These are phyloP conservation scores for Colletotrichum tabaci DNA, from an alignment of 2,329 filamentous ascomycete species.

Conservation along the genomic window DNA sequence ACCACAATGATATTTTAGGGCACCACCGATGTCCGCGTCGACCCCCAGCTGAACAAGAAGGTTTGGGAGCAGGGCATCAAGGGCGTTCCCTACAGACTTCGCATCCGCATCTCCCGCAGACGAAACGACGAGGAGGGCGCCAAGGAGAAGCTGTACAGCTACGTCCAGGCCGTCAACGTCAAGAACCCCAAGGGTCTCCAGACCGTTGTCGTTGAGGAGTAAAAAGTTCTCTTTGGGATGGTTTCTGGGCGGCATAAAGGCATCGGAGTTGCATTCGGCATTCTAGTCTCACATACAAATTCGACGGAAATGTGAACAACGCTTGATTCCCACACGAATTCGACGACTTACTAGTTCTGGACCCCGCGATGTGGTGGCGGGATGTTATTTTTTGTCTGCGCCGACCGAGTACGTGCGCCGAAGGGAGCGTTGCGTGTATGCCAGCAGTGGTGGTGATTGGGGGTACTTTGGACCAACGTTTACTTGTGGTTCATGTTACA, in stretches of 20 bases:
- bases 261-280: conserved; percentile 63
- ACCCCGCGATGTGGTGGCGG: conserved; percentile 30
- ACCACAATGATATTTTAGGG: conserved; percentile 71
- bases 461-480: conserved; percentile 30
- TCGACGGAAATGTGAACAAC: conserved; percentile 45
- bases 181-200: conserved; percentile 99
- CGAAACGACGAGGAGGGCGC: conserved; percentile 99
- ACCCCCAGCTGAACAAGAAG: conserved; percentile 99
- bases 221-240: conserved; percentile 61
- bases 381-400: conserved; percentile 30
- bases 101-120: conserved; percentile 98
- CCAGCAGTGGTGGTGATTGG: conserved; percentile 17
- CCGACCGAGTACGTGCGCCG: conserved; percentile 7
- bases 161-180: conserved; percentile 99
- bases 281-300: conserved; percentile 53
- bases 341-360: conserved; percentile 37
- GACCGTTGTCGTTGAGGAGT: conserved; percentile 88
- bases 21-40: conserved; percentile 95
- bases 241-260: conserved; percentile 59
- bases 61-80: conserved; percentile 99
- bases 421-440: conserved; percentile 19
- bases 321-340: conserved; percentile 44
- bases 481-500: conserved; percentile 23
- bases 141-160: conserved; percentile 99
- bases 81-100: conserved; percentile 97